Conservation (phyloP, 257 asterid genomes). For the Rubia yunnanensis region DNA sequence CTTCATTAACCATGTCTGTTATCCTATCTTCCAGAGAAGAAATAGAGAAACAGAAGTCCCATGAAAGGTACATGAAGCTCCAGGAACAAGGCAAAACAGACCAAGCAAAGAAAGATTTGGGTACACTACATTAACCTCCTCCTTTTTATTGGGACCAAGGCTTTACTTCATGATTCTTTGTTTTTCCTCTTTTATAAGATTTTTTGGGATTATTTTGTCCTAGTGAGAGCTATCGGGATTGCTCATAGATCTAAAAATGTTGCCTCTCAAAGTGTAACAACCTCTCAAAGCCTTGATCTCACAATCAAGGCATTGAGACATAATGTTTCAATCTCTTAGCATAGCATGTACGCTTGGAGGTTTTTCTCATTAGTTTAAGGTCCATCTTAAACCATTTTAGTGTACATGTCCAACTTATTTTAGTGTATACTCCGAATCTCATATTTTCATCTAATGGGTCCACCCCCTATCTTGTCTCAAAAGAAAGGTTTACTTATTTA, state of each 20-base stretch:
- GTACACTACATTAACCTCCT: slow-evolving; percentile 19
- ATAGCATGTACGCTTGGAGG: not conserved
- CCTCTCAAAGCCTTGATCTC: not conserved
- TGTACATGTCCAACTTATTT: not conserved
- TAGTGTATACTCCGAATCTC: no score
- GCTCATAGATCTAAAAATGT: not conserved
- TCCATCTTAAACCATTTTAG: not conserved
- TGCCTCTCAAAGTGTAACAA: not conserved
- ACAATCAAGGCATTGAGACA: not conserved
- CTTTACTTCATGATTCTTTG: no score
- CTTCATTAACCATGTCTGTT: not conserved
- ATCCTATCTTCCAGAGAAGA: slow-evolving; percentile 59
- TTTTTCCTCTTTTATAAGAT: not conserved
- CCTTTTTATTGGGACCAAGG: not conserved
- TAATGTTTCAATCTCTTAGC: no score
- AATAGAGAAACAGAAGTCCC: slow-evolving; percentile 85
- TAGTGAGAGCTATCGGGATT: not conserved
- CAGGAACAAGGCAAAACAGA: slow-evolving; percentile 99
- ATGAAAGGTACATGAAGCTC: slow-evolving; percentile 92
- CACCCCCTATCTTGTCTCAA: no score
- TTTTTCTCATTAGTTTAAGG: not conserved
- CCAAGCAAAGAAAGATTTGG: slow-evolving; percentile 87
- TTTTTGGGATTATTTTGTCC: not conserved
- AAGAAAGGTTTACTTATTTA: no score
- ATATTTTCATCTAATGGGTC: no score